Conservation (phyloP, 495 filamentous ascomycete species). For the Poronia punctata region DNA sequence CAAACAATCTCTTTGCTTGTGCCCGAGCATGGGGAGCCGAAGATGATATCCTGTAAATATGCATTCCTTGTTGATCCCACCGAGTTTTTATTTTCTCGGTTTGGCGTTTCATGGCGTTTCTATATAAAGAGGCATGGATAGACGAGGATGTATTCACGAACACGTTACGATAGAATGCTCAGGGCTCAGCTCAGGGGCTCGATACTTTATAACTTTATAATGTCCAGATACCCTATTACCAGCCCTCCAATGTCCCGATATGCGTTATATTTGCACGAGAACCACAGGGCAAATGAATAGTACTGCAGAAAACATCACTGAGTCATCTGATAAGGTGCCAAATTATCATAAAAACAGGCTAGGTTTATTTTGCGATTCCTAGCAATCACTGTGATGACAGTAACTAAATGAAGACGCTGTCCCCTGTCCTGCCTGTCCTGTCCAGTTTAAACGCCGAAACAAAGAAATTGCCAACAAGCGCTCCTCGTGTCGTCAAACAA, state of each 20-base stretch:
- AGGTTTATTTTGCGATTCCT: not conserved
- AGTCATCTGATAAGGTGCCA: too few relatives aligned
- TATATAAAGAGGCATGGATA: slow-evolving; percentile 8
- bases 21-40: too few relatives aligned
- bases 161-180: slow-evolving; percentile 2
- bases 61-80: not conserved
- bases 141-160: slow-evolving; percentile 5
- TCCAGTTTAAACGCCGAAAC: slow-evolving; percentile 8
- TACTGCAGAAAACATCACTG: too few relatives aligned
- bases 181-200: slow-evolving; percentile 1
- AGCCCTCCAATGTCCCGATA: too few relatives aligned
- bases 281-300: too few relatives aligned
- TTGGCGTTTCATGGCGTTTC: slow-evolving; percentile 12
- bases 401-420: not conserved
- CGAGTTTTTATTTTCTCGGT: too few relatives aligned
- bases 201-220: slow-evolving; percentile 8
- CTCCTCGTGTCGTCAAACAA: too few relatives aligned
- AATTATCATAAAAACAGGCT: too few relatives aligned
- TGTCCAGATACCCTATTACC: slow-evolving; percentile 11
- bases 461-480: slow-evolving; percentile 1
- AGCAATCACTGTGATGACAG: too few relatives aligned
- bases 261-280: too few relatives aligned
- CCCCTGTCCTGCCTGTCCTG: not conserved
- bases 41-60: slow-evolving; percentile 5
- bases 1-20: too few relatives aligned